phyloP scores from a whole-genome alignment of 352 stramenopile genomes.

The Globisporangium cylindrosporum region DNA sequence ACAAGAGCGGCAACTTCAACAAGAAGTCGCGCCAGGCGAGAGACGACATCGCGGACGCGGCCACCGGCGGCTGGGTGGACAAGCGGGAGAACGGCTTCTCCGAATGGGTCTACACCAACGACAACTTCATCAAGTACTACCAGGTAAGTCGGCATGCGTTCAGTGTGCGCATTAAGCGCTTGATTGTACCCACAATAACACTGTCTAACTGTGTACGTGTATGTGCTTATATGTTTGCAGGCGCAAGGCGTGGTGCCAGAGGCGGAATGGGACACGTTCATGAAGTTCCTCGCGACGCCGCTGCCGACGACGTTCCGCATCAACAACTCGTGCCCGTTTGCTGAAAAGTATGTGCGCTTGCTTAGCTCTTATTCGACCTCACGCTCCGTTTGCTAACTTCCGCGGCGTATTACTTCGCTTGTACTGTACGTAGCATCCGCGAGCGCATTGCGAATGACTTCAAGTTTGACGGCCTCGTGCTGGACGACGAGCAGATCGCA shows the following conservation, averaged over 20 bases:
- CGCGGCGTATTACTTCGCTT: background rate
- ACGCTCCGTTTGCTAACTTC: background rate
- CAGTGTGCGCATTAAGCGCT: too few species aligned
- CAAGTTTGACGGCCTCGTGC: conserved; percentile 80
- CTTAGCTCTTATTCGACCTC: background rate
- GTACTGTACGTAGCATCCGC: conserved; percentile 54
- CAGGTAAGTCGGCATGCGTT: conserved; percentile 25
- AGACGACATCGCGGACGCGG: conserved; percentile 14
- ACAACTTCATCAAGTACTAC: conserved; percentile 85
- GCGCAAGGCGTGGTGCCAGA: conserved; percentile 79
- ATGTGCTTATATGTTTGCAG: conserved; percentile 14
- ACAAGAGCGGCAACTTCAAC: conserved; percentile 37
- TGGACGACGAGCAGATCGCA: conserved; percentile 77
- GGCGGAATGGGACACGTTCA: conserved; percentile 90
- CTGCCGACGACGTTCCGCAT: conserved; percentile 94
- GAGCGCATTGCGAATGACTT: conserved; percentile 83
- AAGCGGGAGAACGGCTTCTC: conserved; percentile 79
- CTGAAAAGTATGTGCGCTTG: conserved; percentile 51
- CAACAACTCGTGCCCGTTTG: conserved; percentile 87
- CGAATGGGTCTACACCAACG: conserved; percentile 88
- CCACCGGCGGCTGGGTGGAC: conserved; percentile 26
- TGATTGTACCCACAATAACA: too few species aligned
- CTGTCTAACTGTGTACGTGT: background rate
- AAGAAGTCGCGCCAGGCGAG: conserved; percentile 19
- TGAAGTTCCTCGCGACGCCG: conserved; percentile 82